Base-by-base conservation (phyloP, 2,329 filamentous ascomycete genomes). In the Hymenoscyphus infarciens region DNA sequence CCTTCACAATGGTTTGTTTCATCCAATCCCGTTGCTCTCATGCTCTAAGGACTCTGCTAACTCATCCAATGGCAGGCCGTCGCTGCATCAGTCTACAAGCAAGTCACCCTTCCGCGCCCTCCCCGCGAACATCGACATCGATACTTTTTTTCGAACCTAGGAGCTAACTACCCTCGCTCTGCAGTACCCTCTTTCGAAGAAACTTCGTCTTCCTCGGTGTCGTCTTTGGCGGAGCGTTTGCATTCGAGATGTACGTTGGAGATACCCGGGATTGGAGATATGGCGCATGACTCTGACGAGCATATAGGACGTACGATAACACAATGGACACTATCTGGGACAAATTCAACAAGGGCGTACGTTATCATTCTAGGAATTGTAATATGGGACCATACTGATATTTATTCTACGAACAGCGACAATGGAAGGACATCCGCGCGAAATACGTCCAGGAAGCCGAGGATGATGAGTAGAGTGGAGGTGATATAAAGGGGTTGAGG, bases 381-480 rank as follows among this genome's bases (percentile, higher is more conserved):
- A 45, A 16, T 13, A 16, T 35, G 27, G 39, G 52, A 6, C 35
- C 22, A 53, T 25, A 19, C 49, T 68, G 70, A 57, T 58, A 76
- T 80, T 67, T 78, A 71, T 57, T 57, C 22, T 55, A 33, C 59
- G n/a, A 35, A 72, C 75, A 98, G 94, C 92, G 94, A 75, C 94
- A 97, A 96, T 98, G 95, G 95, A 97, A 97, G 86, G 95, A 99
- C 78, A 97, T 99, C 82, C 94, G 96, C 81, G 81, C 88, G 78
- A 88, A 85, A 79, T 99, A 97, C 79, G 78, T 96, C 74, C 80
- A 90, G 79, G 87, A 87, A 69, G 85, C 88, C 67, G 87, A 88
- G 64, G 79, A 74, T 77, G 72, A 74, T 54, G 70, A 73, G 61
- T 67, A 67, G 58, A 60, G 8, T 33, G 19, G 35, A 60, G 25